Evolutionary conservation across 257 asterid genomes (phyloP).

Genomic region (Fraxinus americana): DNA sequence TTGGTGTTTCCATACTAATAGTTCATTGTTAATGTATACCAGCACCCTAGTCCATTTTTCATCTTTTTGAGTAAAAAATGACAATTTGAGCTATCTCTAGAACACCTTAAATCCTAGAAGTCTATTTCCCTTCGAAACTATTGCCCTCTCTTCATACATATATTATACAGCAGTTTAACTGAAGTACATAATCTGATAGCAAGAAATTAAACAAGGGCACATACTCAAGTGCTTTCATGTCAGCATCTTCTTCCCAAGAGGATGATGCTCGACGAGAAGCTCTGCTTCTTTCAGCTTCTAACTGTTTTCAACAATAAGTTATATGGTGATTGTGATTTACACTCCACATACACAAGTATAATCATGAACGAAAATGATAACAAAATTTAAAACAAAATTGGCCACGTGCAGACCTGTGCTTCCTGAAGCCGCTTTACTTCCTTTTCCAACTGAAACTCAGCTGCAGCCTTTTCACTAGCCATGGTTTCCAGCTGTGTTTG

Average conservation of each 20-base stretch:
- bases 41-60: background rate
- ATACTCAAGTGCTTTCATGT: slow-evolving; percentile 97
- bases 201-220: slow-evolving; percentile 31
- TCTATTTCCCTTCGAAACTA: background rate
- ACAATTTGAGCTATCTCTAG: background rate
- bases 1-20: background rate
- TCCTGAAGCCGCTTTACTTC: slow-evolving; percentile 85
- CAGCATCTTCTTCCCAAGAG: slow-evolving; percentile 95
- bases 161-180: background rate
- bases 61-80: background rate
- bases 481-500: slow-evolving; percentile 98
- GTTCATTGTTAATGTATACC: background rate
- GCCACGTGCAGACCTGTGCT: slow-evolving; percentile 63
- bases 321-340: slow-evolving; percentile 17
- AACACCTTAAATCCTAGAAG: background rate
- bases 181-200: background rate
- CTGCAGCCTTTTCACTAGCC: slow-evolving; percentile 99
- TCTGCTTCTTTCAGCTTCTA: slow-evolving; percentile 85
- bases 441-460: slow-evolving; percentile 98
- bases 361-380: background rate
- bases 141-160: background rate
- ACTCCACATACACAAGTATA: slow-evolving; percentile 10
- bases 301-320: slow-evolving; percentile 47
- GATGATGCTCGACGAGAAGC: slow-evolving; percentile 88
- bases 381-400: slow-evolving; percentile 20